phyloP scores from a whole-genome alignment of 768 basidiomycete species.

The Russula vinacea region DNA sequence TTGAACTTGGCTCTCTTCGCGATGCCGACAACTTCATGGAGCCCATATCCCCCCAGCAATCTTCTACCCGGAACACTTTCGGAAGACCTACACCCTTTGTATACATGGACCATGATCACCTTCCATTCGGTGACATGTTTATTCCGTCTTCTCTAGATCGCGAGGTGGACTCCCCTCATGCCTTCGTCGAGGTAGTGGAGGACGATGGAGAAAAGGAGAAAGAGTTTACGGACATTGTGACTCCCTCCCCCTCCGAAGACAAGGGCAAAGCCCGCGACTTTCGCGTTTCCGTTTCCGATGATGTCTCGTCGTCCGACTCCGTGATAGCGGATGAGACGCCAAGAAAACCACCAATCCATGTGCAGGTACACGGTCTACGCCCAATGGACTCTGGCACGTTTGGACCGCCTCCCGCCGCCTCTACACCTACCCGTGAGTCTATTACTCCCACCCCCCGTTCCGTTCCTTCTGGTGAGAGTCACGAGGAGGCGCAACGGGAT shows the following conservation, averaged over 20 bases:
- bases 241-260: slow-evolving; percentile 41
- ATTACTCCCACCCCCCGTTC: slow-evolving; percentile 21
- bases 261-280: slow-evolving; percentile 35
- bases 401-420: slow-evolving; percentile 20
- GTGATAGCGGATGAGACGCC: slow-evolving; percentile 42
- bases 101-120: slow-evolving; percentile 55
- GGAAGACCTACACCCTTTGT: slow-evolving; percentile 48
- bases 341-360: slow-evolving; percentile 60
- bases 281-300: slow-evolving; percentile 36
- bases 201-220: slow-evolving; percentile 37
- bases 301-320: slow-evolving; percentile 44
- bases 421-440: slow-evolving; percentile 26
- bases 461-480: not conserved
- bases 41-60: slow-evolving; percentile 36
- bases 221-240: not conserved
- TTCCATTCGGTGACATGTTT: slow-evolving; percentile 47
- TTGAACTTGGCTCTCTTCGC: slow-evolving; percentile 48
- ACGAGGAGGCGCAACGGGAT: not conserved
- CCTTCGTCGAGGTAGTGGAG: slow-evolving; percentile 58
- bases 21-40: slow-evolving; percentile 37
- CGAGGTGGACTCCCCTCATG: slow-evolving; percentile 50
- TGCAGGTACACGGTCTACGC: slow-evolving; percentile 39
- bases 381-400: slow-evolving; percentile 27
- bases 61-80: slow-evolving; percentile 57
- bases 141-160: slow-evolving; percentile 33